phyloP scores from a whole-genome alignment of 306 rosid species.

The Rubus parviflorus region DNA sequence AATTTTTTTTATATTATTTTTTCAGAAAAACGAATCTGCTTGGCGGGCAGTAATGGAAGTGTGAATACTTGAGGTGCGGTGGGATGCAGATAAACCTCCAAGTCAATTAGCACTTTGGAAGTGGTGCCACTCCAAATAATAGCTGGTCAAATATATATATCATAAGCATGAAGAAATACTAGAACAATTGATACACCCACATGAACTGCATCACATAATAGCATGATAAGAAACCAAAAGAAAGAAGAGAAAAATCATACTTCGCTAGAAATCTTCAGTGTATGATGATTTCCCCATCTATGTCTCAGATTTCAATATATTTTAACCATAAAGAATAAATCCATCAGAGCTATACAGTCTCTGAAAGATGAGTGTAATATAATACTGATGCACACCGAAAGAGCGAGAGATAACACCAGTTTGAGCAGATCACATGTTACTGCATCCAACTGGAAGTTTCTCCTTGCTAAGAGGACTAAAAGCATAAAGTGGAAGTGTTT shows the following conservation, averaged over 20 bases:
- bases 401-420: background rate
- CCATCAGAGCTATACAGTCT: slow-evolving; percentile 13
- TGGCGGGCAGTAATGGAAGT: no score
- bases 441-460: slow-evolving; percentile 8
- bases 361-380: slow-evolving; percentile 8
- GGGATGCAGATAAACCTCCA: no score
- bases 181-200: background rate
- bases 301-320: background rate
- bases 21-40: no score
- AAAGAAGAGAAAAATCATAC: background rate
- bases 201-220: background rate
- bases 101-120: no score
- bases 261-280: background rate
- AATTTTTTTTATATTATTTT: no score
- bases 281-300: background rate
- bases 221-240: background rate
- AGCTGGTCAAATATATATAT: background rate
- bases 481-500: background rate
- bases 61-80: no score
- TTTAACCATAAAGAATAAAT: background rate
- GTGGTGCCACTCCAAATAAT: background rate
- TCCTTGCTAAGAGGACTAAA: background rate
- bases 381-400: background rate
- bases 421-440: background rate
- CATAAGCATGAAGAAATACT: background rate